Evolutionary conservation across 805 yeast species (phyloP), one percentile per base, ranked within the genome.

Genomic region (Candida ovalis): DNA sequence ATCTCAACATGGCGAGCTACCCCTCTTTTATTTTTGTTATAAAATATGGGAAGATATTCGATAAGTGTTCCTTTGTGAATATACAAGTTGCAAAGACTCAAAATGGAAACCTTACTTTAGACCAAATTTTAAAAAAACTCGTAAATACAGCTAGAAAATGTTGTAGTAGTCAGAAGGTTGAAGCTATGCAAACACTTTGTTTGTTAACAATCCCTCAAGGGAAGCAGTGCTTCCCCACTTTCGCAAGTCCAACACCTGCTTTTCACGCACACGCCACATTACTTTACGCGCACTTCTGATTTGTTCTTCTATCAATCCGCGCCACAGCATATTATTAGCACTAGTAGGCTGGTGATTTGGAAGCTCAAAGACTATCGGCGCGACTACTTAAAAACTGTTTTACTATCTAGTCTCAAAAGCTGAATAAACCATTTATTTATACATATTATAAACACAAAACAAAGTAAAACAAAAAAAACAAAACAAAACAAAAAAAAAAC

Each of bases 1-100:
- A 22, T 33, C 33, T 43, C 13, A 43, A 35, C 45, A 43, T 43
- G n/a, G n/a, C n/a, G n/a, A 13, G 41, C 21, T 43, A 24, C 40
- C 40, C 45, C 45, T 35, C 45, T 43, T 35, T 43, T 35, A n/a
- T 17, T 30, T n/a, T 35, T 35, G 19, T 35, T 17, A 18, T 17
- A n/a, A 17, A 5, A 35, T n/a, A 18, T 17, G 12, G 38, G 19
- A n/a, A 13, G 38, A 18, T 35, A 17, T 35, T 35, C 17, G 12
- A 12, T 30, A 15, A 12, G 12, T 30, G 35, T 17, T 30, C 35
- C 35, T 30, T 30, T 8, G 4, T 12, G 15, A 15, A 15, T 7
- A 4, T 17, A 10, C 5, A 30, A 10, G 35, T 4, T 12, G 35
- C 17, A 30, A 30, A 15, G 35, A 30, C 5, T n/a, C n/a, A n/a